Conservation (phyloP, 73 alveolate genomes). For the Tetrahymena malaccensis region DNA sequence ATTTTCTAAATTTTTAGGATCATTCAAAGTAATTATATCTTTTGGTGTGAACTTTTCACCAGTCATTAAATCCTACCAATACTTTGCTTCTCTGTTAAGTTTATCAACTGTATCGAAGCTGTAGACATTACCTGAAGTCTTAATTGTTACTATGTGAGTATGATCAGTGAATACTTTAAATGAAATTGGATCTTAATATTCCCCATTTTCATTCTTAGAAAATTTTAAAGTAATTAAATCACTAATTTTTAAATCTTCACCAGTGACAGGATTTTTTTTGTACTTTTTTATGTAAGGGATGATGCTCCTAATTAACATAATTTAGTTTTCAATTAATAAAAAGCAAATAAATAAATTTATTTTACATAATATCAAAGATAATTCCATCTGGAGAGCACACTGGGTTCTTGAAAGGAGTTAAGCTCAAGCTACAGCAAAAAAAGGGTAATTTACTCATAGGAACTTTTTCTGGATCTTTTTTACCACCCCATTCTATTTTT, state of each 20-base stretch:
- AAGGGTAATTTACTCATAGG: constrained; percentile 69
- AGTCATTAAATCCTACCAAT: constrained; percentile 75
- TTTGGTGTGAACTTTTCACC: constrained; percentile 77
- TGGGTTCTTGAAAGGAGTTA: constrained; percentile 77
- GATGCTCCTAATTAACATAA: constrained; percentile 36
- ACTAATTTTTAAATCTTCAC: constrained; percentile 58
- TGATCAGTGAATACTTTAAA: constrained; percentile 75
- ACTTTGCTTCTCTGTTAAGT: constrained; percentile 71
- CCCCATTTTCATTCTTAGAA: constrained; percentile 85
- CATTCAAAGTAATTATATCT: constrained; percentile 66
- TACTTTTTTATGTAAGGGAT: constrained; percentile 83
- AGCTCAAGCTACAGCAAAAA: constrained; percentile 67
- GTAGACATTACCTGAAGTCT: constrained; percentile 94
- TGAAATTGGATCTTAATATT: constrained; percentile 96
- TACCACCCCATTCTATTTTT: constrained; percentile 68
- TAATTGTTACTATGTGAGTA: constrained; percentile 82
- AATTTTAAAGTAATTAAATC: constrained; percentile 79
- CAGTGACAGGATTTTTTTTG: constrained; percentile 84
- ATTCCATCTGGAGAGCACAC: constrained; percentile 86
- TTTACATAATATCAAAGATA: constrained; percentile 64
- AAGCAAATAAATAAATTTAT: neutral
- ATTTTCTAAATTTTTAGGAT: constrained; percentile 54
- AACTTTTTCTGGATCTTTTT: constrained; percentile 38
- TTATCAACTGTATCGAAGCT: constrained; percentile 79
- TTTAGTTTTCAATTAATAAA: neutral